These are phyloP conservation scores for Hymenoscyphus linearis DNA, from an alignment of 2,329 filamentous ascomycete species.

Conservation along the genomic window DNA sequence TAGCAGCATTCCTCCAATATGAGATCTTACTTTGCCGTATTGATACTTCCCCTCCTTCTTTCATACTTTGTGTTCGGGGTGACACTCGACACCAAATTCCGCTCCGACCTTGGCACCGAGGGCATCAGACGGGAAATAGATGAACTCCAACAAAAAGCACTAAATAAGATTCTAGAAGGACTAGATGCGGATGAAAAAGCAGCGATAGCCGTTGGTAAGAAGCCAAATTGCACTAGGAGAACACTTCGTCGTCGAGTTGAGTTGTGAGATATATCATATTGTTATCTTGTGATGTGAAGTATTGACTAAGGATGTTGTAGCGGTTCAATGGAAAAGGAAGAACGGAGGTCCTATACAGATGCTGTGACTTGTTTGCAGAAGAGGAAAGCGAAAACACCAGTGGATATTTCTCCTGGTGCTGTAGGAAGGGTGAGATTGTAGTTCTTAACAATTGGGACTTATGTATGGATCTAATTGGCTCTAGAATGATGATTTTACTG, in stretches of 20 bases:
- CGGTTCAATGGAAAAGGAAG: slow-evolving; percentile 2
- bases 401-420: slow-evolving; percentile 30
- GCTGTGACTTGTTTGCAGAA: slow-evolving; percentile 34
- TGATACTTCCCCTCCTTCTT: background rate
- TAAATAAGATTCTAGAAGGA: background rate
- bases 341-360: slow-evolving; percentile 27
- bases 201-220: background rate
- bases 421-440: slow-evolving; percentile 25
- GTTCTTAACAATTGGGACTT: background rate
- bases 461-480: background rate
- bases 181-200: background rate
- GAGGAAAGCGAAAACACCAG: slow-evolving; percentile 23
- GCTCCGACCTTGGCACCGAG: background rate
- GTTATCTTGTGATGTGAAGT: too few relatives aligned
- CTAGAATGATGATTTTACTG: slow-evolving; percentile 34
- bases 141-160: background rate
- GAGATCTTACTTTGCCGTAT: background rate
- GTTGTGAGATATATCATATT: background rate
- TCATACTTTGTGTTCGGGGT: background rate
- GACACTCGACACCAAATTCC: background rate
- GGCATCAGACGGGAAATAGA: background rate
- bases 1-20: background rate
- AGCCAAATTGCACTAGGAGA: slow-evolving; percentile 1
- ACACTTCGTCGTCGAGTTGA: background rate
- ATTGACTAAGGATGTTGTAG: background rate